These are phyloP conservation scores for Phytophthora agathidicida DNA, from an alignment of 352 stramenopile genomes.

Conservation along the genomic window DNA sequence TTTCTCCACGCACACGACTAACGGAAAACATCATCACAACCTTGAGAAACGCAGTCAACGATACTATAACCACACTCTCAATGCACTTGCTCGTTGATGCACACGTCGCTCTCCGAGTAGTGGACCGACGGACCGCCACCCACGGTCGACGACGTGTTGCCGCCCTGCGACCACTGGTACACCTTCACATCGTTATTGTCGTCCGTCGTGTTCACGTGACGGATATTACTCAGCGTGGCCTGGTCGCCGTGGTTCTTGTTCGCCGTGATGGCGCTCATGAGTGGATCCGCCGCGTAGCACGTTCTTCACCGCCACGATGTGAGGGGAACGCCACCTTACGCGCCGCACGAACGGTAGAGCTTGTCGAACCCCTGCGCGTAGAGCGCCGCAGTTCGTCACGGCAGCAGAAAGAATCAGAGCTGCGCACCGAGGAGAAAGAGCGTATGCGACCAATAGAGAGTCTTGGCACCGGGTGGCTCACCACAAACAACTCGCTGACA, in stretches of 20 bases:
- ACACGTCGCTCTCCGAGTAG: conserved; percentile 27
- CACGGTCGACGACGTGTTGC: conserved; percentile 19
- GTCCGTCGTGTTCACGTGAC: conserved; percentile 13
- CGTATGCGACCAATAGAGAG: too few species aligned
- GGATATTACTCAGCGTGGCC: conserved; percentile 47
- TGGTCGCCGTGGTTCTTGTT: conserved; percentile 50
- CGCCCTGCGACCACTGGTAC: conserved; percentile 33
- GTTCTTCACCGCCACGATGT: conserved; percentile 34
- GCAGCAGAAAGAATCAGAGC: too few species aligned
- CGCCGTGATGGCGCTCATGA: conserved; percentile 40
- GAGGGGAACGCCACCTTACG: too few species aligned
- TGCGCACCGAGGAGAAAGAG: too few species aligned
- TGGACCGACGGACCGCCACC: conserved; percentile 26
- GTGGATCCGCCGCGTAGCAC: conserved; percentile 42
- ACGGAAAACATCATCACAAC: not conserved
- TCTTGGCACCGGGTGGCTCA: too few species aligned
- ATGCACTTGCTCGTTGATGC: conserved; percentile 10
- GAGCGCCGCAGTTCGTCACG: too few species aligned
- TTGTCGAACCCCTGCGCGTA: too few species aligned
- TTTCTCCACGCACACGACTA: not conserved
- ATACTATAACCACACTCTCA: too few species aligned
- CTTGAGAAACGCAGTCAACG: too few species aligned
- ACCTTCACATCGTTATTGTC: conserved; percentile 24
- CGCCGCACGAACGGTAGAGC: too few species aligned
- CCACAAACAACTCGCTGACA: too few species aligned